These are phyloP conservation scores for Cornus kousa DNA, from an alignment of 148 eudicot genomes.

Conservation along the genomic window DNA sequence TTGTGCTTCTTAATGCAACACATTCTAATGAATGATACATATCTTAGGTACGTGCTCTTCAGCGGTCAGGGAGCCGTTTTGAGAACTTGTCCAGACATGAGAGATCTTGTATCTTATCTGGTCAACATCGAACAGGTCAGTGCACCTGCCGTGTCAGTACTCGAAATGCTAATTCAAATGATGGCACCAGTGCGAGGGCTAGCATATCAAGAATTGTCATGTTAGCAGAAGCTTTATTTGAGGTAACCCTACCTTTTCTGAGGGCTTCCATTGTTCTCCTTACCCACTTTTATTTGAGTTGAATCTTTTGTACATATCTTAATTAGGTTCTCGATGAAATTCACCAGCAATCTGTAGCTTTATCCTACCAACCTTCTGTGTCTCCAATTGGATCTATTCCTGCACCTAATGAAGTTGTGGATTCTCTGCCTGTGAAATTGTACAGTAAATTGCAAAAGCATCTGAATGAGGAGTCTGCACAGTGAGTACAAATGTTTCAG, in stretches of 20 bases:
- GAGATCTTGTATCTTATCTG: slow-evolving; percentile 84
- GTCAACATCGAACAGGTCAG: slow-evolving; percentile 86
- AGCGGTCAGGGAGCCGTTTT: slow-evolving; percentile 88
- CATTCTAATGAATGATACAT: slow-evolving; percentile 2
- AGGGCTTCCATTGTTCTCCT: neutral
- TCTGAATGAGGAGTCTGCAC: slow-evolving; percentile 64
- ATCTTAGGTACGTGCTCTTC: slow-evolving; percentile 86
- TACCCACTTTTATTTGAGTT: slow-evolving; percentile 13
- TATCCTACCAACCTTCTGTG: slow-evolving; percentile 74
- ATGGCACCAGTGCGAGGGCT: slow-evolving; percentile 74
- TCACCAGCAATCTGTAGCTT: slow-evolving; percentile 95
- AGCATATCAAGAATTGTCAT: slow-evolving; percentile 97
- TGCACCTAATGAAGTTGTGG: slow-evolving; percentile 87
- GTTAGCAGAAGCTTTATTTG: slow-evolving; percentile 98
- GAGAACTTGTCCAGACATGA: slow-evolving; percentile 87
- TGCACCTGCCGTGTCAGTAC: slow-evolving; percentile 64
- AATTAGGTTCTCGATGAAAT: slow-evolving; percentile 98
- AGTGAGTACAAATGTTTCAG: slow-evolving; percentile 49
- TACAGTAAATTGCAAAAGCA: slow-evolving; percentile 46
- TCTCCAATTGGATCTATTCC: slow-evolving; percentile 93
- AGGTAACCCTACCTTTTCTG: slow-evolving; percentile 50
- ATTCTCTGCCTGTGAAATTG: slow-evolving; percentile 67
- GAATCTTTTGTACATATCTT: slow-evolving; percentile 38
- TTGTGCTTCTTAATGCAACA: neutral
- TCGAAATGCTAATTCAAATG: slow-evolving; percentile 56